Evolutionary conservation across 805 yeast genomes (phyloP).

Genomic region (Nakazawaea wickerhamii): DNA sequence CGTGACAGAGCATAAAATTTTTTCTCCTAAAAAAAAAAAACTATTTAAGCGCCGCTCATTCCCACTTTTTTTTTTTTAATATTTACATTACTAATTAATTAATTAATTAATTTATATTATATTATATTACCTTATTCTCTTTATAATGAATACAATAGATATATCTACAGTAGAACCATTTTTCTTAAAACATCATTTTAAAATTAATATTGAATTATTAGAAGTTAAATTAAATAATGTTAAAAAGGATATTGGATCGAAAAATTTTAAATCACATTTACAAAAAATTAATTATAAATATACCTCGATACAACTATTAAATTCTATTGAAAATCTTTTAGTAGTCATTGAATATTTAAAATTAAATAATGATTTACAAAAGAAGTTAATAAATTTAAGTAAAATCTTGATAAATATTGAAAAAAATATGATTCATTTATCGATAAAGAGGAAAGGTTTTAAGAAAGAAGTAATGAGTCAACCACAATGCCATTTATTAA

Average conservation of each 20-base stretch:
- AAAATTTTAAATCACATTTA: not conserved
- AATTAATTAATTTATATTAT: too few species aligned
- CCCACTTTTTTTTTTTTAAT: too few species aligned
- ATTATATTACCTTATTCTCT: not conserved
- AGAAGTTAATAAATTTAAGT: not conserved
- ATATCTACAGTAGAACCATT: constrained; percentile 3
- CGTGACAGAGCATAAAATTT: too few species aligned
- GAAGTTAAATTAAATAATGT: not conserved
- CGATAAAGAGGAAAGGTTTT: not conserved
- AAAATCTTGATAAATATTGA: not conserved
- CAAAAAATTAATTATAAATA: not conserved
- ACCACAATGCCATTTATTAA: not conserved
- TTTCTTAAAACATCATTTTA: constrained; percentile 2
- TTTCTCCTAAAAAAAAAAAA: too few species aligned
- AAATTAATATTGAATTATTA: not conserved
- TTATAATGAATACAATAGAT: not conserved
- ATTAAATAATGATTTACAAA: not conserved
- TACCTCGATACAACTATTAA: not conserved
- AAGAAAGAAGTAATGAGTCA: not conserved
- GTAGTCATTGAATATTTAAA: constrained; percentile 2
- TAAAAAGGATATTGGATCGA: not conserved
- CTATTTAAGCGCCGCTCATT: too few species aligned
- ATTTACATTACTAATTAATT: too few species aligned
- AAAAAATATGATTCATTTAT: not conserved
- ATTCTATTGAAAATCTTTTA: not conserved